phyloP scores from a whole-genome alignment of 345 rosid genomes.

The Corchorus capsularis region DNA sequence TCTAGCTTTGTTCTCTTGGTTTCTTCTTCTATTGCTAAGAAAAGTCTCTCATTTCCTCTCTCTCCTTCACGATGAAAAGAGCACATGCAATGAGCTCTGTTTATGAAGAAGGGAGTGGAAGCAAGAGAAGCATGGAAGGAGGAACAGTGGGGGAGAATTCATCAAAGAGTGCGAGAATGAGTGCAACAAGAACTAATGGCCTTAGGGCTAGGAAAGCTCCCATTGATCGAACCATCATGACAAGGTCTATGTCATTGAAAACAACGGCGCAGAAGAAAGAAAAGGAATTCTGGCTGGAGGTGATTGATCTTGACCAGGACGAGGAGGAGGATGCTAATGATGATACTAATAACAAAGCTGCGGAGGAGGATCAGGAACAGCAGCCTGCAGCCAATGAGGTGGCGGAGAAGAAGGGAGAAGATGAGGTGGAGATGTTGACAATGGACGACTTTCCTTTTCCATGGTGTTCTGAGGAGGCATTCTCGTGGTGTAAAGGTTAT shows the following conservation, averaged over 20 bases:
- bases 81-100: constrained; percentile 23
- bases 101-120: constrained; percentile 23
- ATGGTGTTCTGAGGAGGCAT: constrained; percentile 22
- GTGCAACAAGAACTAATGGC: constrained; percentile 17
- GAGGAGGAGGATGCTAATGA: neutral
- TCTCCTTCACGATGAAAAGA: constrained; percentile 24
- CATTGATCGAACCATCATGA: neutral
- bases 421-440: neutral
- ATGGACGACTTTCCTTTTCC: constrained; percentile 26
- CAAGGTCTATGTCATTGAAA: constrained; percentile 10
- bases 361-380: neutral
- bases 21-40: neutral
- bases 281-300: neutral
- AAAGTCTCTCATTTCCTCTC: constrained; percentile 9
- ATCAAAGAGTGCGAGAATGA: constrained; percentile 17
- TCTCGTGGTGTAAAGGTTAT: neutral
- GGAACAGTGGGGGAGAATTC: neutral
- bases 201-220: neutral
- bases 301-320: neutral
- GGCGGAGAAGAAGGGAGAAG: neutral
- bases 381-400: neutral
- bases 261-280: neutral
- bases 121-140: constrained; percentile 3
- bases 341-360: neutral
- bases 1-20: neutral